Evolutionary conservation across 2,329 filamentous ascomycete genomes (phyloP).

Genomic region (Allantophomopsis lycopodina): DNA sequence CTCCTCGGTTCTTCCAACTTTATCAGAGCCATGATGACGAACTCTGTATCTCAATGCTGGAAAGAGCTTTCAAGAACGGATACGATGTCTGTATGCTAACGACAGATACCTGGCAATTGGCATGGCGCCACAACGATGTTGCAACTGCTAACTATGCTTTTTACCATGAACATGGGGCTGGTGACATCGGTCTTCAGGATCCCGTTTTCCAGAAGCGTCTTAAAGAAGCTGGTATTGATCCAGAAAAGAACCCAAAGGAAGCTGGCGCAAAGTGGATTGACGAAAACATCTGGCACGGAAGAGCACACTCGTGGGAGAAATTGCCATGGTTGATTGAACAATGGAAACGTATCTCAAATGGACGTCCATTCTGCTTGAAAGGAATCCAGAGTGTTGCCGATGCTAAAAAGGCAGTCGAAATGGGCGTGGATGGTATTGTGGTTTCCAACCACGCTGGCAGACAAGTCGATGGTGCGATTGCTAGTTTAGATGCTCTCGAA

Average conservation of each 20-base stretch:
- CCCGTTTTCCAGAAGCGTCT: constrained; percentile 43
- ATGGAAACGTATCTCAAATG: constrained; percentile 43
- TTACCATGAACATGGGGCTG: constrained; percentile 41
- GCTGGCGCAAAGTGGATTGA: constrained; percentile 51
- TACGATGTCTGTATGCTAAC: constrained; percentile 46
- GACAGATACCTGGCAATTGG: constrained; percentile 49
- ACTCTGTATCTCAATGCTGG: constrained; percentile 39
- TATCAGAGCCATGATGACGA: constrained; percentile 52
- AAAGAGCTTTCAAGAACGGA: constrained; percentile 35
- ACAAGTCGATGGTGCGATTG: constrained; percentile 46
- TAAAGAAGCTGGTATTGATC: constrained; percentile 36
- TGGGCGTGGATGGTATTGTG: constrained; percentile 45
- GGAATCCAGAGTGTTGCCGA: constrained; percentile 48
- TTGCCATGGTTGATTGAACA: constrained; percentile 43
- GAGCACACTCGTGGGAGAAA: constrained; percentile 49
- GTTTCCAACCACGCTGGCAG: constrained; percentile 44
- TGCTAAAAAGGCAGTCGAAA: constrained; percentile 39
- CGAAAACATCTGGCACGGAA: constrained; percentile 42
- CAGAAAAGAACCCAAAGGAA: constrained; percentile 31
- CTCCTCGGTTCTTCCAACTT: constrained; percentile 44
- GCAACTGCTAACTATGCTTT: constrained; percentile 46
- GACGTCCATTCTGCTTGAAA: constrained; percentile 45
- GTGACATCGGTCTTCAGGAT: constrained; percentile 40
- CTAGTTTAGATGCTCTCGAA: constrained; percentile 44
- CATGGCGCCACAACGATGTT: constrained; percentile 45